Conservation (phyloP, 176 grass and related monocot genomes). For the Lolium multiflorum region DNA sequence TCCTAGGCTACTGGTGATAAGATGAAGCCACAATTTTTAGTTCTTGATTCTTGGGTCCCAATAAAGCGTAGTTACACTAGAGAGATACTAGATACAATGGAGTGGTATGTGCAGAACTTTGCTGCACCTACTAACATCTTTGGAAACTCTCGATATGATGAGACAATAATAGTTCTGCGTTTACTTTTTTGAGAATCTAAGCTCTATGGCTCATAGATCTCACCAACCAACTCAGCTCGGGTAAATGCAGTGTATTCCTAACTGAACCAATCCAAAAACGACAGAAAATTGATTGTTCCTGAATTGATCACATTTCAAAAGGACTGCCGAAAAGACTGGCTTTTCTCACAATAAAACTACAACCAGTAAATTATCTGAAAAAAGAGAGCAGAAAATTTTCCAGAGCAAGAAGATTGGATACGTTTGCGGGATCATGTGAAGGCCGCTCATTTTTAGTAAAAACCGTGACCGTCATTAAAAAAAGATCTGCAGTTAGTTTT, state of each 20-base stretch:
- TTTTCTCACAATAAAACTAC: not conserved
- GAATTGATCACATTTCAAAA: not conserved
- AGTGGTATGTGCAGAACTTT: conserved; percentile 2
- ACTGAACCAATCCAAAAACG: conserved; percentile 24
- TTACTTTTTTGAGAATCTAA: not conserved
- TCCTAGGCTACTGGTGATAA: not conserved
- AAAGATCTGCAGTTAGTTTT: too few species aligned
- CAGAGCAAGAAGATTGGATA: not conserved
- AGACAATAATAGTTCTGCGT: conserved; percentile 1
- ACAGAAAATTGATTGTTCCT: not conserved
- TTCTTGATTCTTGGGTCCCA: conserved; percentile 15
- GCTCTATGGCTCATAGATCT: not conserved
- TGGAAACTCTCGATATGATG: conserved; percentile 6
- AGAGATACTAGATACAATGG: not conserved
- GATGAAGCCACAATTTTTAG: not conserved
- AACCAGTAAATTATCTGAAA: not conserved
- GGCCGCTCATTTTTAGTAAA: too few species aligned
- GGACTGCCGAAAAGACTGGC: not conserved
- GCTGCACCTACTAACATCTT: not conserved
- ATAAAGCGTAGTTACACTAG: not conserved
- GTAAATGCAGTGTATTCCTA: not conserved
- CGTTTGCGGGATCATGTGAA: not conserved
- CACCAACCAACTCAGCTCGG: not conserved
- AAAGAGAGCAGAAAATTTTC: not conserved
- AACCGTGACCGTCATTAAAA: too few species aligned